Evolutionary conservation across 2,329 filamentous ascomycete genomes (phyloP), one percentile per base, ranked within the genome.

Genomic region (Trichoderma endophyticum): DNA sequence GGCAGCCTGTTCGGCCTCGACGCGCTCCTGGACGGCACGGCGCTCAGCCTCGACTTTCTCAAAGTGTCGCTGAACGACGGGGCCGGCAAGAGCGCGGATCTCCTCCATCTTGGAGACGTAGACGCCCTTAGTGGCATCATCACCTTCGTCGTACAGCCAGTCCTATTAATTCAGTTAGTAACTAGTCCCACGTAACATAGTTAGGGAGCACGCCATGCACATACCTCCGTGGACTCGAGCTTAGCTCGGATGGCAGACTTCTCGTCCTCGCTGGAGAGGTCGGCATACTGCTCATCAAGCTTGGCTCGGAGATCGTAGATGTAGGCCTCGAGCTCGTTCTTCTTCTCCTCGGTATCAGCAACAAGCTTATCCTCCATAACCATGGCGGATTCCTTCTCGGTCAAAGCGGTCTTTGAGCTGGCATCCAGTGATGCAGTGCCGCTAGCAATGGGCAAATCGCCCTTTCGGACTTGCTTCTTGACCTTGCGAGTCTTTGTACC

Each of bases 381-480:
- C 96, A 99, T 98, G 77, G 90, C 82, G 76, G 91, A 88, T 85
- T 99, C 96, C 82, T 91, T 91, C 88, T 99, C 96, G 65, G 87
- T 83, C 75, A 91, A 86, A n/a, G 86, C 79, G 73, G 90, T 85
- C 87, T 93, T 95, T 80, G 85, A 81, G 18, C 86, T 77, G 64
- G 89, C 82, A 74, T 97, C 94, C 71, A 98, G 87, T 48, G 94
- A 92, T 63, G 92, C 89, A 61, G 94, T 97, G 75, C 91, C 95
- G 73, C 93, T 88, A 72, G 93, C 90, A 76, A 99, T 92, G 74
- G 95, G 93, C 71, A 99, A 88, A 76, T 98, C 95, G 76, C 96
- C 96, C 88, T 98, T 98, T 83, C 95, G 93, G 76, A 98, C 93
- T 86, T 98, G 95, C 90, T 98, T 99, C 92, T 98, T 98, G 77